Percentiles rank a stretch among this genome's conserved stretches.
phyloP scores from a whole-genome alignment of 805 yeast genomes.

The Lipomyces starkeyi region DNA sequence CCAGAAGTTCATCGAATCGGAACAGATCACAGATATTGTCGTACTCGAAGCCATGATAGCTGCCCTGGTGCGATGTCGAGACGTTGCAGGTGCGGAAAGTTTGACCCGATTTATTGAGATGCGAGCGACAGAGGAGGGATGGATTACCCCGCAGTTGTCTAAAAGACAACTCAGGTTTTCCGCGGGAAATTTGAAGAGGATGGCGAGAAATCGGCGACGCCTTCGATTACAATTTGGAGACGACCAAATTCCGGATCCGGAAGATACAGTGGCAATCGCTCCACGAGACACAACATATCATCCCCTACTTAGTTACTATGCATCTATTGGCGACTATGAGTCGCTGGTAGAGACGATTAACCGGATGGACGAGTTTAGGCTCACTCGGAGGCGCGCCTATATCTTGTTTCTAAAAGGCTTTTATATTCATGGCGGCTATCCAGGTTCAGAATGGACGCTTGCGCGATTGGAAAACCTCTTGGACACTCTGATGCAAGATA shows the following conservation, averaged over 20 bases:
- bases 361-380: constrained; percentile 34
- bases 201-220: constrained; percentile 10
- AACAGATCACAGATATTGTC: constrained; percentile 41
- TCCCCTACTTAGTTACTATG: constrained; percentile 39
- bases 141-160: constrained; percentile 17
- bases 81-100: constrained; percentile 41
- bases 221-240: background rate
- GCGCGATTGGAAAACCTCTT: constrained; percentile 26
- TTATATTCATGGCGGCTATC: constrained; percentile 19
- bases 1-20: constrained; percentile 34
- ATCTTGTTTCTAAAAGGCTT: constrained; percentile 31
- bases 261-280: constrained; percentile 34
- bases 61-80: constrained; percentile 38
- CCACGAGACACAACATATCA: constrained; percentile 38
- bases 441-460: constrained; percentile 25
- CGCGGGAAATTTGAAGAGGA: constrained; percentile 18
- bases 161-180: constrained; percentile 5
- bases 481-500: constrained; percentile 20
- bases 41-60: constrained; percentile 40
- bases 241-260: constrained; percentile 22
- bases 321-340: constrained; percentile 36
- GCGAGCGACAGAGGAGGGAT: constrained; percentile 21
- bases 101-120: constrained; percentile 31
- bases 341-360: constrained; percentile 32
- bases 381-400: constrained; percentile 23